These are phyloP conservation scores for Barbatosphaeria neglecta DNA, from an alignment of 495 filamentous ascomycete species.

Conservation along the genomic window DNA sequence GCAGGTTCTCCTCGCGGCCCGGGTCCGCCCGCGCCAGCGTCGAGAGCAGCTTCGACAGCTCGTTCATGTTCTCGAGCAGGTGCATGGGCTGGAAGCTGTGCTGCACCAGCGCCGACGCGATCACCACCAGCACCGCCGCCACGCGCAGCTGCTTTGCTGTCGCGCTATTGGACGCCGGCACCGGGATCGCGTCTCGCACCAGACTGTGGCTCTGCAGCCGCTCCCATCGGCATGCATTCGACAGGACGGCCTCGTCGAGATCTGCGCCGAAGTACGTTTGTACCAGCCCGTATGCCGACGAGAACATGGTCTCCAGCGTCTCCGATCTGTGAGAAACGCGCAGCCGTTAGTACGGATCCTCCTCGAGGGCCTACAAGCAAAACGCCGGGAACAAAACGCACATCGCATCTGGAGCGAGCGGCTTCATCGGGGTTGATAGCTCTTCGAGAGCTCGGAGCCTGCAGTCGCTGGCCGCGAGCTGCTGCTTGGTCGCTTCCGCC, in stretches of 20 bases:
- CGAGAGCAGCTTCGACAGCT: slow-evolving; percentile 1
- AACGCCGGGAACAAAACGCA: neutral
- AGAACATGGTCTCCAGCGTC: slow-evolving; percentile 1
- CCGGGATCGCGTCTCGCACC: slow-evolving; percentile 2
- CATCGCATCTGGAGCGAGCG: neutral
- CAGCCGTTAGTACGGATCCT: neutral
- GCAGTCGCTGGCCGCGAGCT: neutral
- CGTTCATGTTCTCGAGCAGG: neutral
- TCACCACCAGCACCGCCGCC: slow-evolving; percentile 6
- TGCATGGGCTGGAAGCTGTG: slow-evolving; percentile 13
- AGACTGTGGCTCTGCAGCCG: neutral
- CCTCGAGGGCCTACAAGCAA: neutral
- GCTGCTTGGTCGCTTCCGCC: neutral
- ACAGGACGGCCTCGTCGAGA: neutral
- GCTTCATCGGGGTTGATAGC: neutral
- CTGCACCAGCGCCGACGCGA: neutral
- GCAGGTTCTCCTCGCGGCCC: slow-evolving; percentile 6
- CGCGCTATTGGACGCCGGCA: slow-evolving; percentile 5
- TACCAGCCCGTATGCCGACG: slow-evolving; percentile 1
- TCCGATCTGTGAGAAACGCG: neutral
- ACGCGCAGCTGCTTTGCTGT: slow-evolving; percentile 13
- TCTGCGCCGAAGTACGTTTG: slow-evolving; percentile 2
- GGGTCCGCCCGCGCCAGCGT: slow-evolving; percentile 1
- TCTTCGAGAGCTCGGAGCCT: neutral
- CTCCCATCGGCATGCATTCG: neutral